A percentile compares a stretch with the other conserved stretches of the same genome.
Evolutionary conservation across 768 basidiomycete genomes (phyloP).

Genomic region (Suillus brevipes): DNA sequence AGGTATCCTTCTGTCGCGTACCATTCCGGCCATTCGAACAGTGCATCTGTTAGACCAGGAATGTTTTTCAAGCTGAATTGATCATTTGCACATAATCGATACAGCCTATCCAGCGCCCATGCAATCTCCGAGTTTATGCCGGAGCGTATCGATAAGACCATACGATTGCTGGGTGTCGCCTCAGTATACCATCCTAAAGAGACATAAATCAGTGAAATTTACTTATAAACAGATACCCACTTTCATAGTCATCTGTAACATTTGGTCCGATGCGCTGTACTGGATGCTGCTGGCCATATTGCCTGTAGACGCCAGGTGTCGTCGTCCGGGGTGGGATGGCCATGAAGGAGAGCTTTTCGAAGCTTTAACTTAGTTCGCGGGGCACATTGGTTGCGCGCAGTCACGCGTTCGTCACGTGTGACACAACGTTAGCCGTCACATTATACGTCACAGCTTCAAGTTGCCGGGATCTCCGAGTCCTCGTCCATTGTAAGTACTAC

Average conservation of each 20-base stretch:
- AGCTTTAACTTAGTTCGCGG: not conserved
- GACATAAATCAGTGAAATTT: slow-evolving; percentile 10
- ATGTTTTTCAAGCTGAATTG: slow-evolving; percentile 69
- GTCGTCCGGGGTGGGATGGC: slow-evolving; percentile 31
- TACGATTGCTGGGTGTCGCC: slow-evolving; percentile 73
- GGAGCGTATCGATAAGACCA: slow-evolving; percentile 87
- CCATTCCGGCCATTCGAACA: slow-evolving; percentile 90
- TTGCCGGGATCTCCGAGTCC: not conserved
- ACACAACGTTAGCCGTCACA: slow-evolving; percentile 8
- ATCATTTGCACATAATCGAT: slow-evolving; percentile 78
- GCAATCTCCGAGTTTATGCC: slow-evolving; percentile 79
- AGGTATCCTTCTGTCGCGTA: slow-evolving; percentile 66
- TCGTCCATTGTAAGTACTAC: not conserved
- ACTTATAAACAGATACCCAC: slow-evolving; percentile 40
- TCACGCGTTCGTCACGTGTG: slow-evolving; percentile 27
- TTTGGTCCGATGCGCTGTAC: slow-evolving; percentile 37
- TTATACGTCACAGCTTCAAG: not conserved
- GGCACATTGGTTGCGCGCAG: slow-evolving; percentile 16
- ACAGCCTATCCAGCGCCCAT: slow-evolving; percentile 88
- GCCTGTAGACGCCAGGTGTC: slow-evolving; percentile 25
- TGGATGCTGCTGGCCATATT: slow-evolving; percentile 24
- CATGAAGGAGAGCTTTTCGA: slow-evolving; percentile 17
- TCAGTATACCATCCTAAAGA: slow-evolving; percentile 84
- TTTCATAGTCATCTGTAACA: slow-evolving; percentile 75
- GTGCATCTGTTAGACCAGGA: slow-evolving; percentile 77